Conservation (phyloP, 1,284 basidiomycete species). For the Apiotrichum sp. region DNA sequence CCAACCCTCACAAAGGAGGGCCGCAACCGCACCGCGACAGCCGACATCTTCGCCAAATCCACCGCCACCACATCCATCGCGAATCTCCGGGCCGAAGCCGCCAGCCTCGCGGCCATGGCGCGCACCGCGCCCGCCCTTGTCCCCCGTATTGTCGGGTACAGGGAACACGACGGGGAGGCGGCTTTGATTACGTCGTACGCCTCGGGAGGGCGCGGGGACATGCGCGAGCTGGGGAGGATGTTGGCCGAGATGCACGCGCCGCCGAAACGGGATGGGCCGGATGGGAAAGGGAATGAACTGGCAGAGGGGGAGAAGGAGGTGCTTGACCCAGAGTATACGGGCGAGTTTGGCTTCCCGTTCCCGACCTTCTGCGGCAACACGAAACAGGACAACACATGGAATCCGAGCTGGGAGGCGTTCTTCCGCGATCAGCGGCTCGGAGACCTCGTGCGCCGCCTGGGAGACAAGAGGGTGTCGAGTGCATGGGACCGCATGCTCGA, state of each 20-base stretch:
- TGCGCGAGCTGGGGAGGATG: constrained; percentile 44
- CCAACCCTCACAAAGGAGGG: too few species aligned
- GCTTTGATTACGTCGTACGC: too few species aligned
- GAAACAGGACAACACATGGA: constrained; percentile 69
- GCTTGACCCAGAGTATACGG: constrained; percentile 1
- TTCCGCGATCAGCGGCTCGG: constrained; percentile 58
- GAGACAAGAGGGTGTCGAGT: constrained; percentile 21
- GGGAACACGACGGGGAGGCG: too few species aligned
- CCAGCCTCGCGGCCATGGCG: too few species aligned
- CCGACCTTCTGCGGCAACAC: constrained; percentile 77
- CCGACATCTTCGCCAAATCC: too few species aligned
- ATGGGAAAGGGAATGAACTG: too few species aligned
- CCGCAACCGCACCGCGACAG: too few species aligned
- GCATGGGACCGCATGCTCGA: constrained; percentile 56
- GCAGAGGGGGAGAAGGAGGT: too few species aligned
- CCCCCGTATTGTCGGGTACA: too few species aligned
- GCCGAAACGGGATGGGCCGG: constrained; percentile 28
- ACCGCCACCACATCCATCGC: too few species aligned
- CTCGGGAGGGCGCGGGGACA: background rate
- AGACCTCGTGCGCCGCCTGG: constrained; percentile 52
- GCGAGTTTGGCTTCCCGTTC: constrained; percentile 64
- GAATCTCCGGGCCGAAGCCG: too few species aligned
- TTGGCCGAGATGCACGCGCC: constrained; percentile 55
- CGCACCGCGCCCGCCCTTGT: too few species aligned
- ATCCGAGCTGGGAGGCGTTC: constrained; percentile 62